Evolutionary conservation across 176 grass and related monocot species (phyloP).

Genomic region (Triticum monococcum): DNA sequence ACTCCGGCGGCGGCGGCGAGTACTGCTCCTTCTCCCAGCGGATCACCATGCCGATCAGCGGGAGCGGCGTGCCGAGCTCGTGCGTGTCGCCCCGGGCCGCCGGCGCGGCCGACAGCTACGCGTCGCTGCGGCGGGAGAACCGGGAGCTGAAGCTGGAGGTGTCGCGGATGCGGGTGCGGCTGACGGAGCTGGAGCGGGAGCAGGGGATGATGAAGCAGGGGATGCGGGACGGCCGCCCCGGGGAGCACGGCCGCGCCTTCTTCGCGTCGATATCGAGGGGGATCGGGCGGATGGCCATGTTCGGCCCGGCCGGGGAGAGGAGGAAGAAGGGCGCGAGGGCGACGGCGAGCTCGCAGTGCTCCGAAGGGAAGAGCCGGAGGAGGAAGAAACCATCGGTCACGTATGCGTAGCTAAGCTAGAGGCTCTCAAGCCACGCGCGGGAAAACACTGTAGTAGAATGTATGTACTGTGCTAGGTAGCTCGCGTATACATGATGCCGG

Average conservation of each 20-base stretch:
- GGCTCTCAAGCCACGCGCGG: background rate
- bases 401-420: background rate
- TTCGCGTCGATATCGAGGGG: conserved; percentile 71
- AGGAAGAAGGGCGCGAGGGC: conserved; percentile 35
- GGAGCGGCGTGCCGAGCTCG: conserved; percentile 58
- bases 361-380: conserved; percentile 53
- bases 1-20: conserved; percentile 1
- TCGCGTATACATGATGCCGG: background rate
- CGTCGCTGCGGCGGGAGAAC: conserved; percentile 82
- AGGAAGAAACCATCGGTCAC: conserved; percentile 36
- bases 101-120: conserved; percentile 61
- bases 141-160: conserved; percentile 86
- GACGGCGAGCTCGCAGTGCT: conserved; percentile 29
- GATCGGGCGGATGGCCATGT: conserved; percentile 55
- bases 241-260: conserved; percentile 52
- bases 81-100: conserved; percentile 48
- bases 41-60: conserved; percentile 24
- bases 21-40: conserved; percentile 43
- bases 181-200: conserved; percentile 79
- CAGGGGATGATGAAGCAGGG: conserved; percentile 79
- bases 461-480: background rate
- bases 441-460: background rate
- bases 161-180: conserved; percentile 70
- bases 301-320: conserved; percentile 27
- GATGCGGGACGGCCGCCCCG: conserved; percentile 30